Evolutionary conservation across 1,139 yeast species (phyloP).

Genomic region (Yamadazyma taylorii): DNA sequence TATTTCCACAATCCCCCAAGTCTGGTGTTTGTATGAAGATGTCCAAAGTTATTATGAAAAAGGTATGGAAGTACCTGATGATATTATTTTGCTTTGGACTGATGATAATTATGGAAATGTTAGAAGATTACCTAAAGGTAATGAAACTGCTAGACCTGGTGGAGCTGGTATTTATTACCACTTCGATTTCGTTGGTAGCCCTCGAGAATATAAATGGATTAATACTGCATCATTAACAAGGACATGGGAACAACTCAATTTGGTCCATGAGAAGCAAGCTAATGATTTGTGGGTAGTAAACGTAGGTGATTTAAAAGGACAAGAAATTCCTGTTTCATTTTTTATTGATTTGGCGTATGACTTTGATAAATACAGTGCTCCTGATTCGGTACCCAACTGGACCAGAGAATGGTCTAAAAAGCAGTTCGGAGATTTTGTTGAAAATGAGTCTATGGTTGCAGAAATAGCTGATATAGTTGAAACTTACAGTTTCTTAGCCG

Average conservation of each 20-base stretch:
- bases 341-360: slow-evolving; percentile 18
- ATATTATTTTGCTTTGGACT: slow-evolving; percentile 19
- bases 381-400: slow-evolving; percentile 13
- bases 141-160: slow-evolving; percentile 17
- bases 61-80: slow-evolving; percentile 22
- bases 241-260: slow-evolving; percentile 18
- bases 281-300: slow-evolving; percentile 17
- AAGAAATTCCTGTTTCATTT: slow-evolving; percentile 17
- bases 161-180: slow-evolving; percentile 21
- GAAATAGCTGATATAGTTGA: slow-evolving; percentile 20
- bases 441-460: slow-evolving; percentile 5
- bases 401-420: slow-evolving; percentile 15
- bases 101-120: slow-evolving; percentile 22
- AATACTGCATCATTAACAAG: slow-evolving; percentile 15
- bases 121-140: slow-evolving; percentile 18
- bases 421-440: slow-evolving; percentile 14
- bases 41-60: slow-evolving; percentile 18
- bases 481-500: slow-evolving; percentile 16
- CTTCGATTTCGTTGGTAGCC: slow-evolving; percentile 20
- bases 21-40: slow-evolving; percentile 21
- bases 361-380: slow-evolving; percentile 15
- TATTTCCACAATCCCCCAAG: slow-evolving; percentile 17
- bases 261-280: slow-evolving; percentile 15
- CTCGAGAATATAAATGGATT: slow-evolving; percentile 19
- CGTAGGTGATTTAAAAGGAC: slow-evolving; percentile 19